These are phyloP conservation scores for Alternaria consortialis DNA, from an alignment of 2,329 filamentous ascomycete species.

Conservation along the genomic window DNA sequence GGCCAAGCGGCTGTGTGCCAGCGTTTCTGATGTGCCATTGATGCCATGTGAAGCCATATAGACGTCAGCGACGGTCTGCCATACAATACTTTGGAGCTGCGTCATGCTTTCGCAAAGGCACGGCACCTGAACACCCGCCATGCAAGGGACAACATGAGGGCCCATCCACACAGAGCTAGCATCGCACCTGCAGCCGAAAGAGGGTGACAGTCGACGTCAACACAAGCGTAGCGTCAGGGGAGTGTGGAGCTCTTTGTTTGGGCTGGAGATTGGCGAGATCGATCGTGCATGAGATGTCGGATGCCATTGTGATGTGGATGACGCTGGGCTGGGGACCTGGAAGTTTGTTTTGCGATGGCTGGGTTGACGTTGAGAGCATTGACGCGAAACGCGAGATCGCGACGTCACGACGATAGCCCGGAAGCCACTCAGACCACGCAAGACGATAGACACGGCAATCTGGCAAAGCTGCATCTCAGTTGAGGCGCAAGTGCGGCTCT, in stretches of 20 bases:
- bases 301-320: constrained; percentile 22
- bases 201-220: constrained; percentile 32
- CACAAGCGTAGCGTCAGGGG: constrained; percentile 35
- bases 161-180: not conserved
- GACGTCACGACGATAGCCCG: constrained; percentile 16
- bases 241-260: constrained; percentile 23
- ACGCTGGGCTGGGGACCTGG: constrained; percentile 15
- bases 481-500: not conserved
- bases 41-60: not conserved
- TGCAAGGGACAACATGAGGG: not conserved
- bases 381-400: constrained; percentile 32
- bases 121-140: not conserved
- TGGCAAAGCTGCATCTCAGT: not conserved
- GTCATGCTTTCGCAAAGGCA: constrained; percentile 3
- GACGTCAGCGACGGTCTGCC: not conserved
- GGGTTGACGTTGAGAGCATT: constrained; percentile 23
- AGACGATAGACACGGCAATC: not conserved
- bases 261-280: constrained; percentile 35
- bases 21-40: not conserved
- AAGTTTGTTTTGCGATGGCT: constrained; percentile 22
- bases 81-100: not conserved
- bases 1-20: not conserved
- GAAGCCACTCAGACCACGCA: constrained; percentile 16
- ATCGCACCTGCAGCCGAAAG: constrained; percentile 8
- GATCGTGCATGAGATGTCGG: constrained; percentile 27